A percentile compares a stretch with the other conserved stretches of the same genome.
These are phyloP conservation scores for Phaeosphaeriaceae sp. DNA, from an alignment of 2,329 filamentous ascomycete genomes.

Conservation along the genomic window DNA sequence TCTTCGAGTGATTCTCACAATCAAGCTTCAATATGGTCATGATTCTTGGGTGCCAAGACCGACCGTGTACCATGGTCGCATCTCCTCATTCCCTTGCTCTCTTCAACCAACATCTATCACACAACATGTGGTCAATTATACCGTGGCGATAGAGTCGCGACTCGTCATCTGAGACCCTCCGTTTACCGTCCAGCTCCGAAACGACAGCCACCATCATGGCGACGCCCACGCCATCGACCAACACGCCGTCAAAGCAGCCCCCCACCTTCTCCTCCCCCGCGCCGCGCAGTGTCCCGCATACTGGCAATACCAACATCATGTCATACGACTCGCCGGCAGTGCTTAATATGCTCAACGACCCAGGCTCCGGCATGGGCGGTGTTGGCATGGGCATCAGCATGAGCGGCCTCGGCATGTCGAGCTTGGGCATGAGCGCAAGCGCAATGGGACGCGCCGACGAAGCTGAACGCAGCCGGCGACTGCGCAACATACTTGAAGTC, in stretches of 20 bases:
- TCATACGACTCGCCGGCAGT: constrained; percentile 53
- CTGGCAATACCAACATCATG: constrained; percentile 44
- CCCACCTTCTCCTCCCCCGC: constrained; percentile 49
- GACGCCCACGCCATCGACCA: constrained; percentile 46
- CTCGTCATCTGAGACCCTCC: background rate
- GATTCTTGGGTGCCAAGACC: constrained; percentile 1
- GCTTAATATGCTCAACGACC: constrained; percentile 50
- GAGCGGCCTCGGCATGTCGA: constrained; percentile 51
- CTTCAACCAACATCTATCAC: background rate
- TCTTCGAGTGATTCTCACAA: background rate
- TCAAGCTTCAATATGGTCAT: background rate
- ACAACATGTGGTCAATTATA: background rate
- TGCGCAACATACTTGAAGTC: constrained; percentile 68
- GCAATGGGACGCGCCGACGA: constrained; percentile 56
- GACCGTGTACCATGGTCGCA: background rate
- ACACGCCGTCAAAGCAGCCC: constrained; percentile 48
- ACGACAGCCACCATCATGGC: constrained; percentile 29
- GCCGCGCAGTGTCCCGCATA: constrained; percentile 52
- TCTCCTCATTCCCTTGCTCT: background rate
- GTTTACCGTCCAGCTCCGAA: constrained; percentile 3
- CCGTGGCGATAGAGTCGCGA: background rate
- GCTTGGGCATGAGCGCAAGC: constrained; percentile 46
- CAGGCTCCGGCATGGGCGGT: constrained; percentile 46
- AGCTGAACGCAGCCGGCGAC: constrained; percentile 59
- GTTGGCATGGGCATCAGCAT: constrained; percentile 47